Evolutionary conservation across 768 basidiomycete genomes (phyloP), one percentile per base, ranked within the genome.

Genomic region (Calocybe gangraenosa): DNA sequence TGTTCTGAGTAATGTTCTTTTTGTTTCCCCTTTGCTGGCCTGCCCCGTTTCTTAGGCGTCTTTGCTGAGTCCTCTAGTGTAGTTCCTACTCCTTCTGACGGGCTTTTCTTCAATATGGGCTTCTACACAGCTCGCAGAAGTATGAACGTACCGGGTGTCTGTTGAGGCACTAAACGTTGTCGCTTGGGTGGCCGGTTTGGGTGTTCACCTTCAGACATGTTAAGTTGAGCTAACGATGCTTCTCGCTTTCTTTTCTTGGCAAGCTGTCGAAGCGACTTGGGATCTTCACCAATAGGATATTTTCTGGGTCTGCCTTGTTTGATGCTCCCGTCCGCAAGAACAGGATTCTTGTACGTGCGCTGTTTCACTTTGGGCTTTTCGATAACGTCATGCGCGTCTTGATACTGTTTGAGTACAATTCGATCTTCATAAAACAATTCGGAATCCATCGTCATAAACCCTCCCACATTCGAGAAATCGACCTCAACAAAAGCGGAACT

Each of bases 261-360:
- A 3, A 21, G 28, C 36, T 53, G 51, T 22, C 46, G 52, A 32
- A 42, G 42, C 5, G 55, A 48, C 30, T 46, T 51, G 35, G 50
- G 54, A 13, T 53, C 51, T 34, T 50, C 57, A 22, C 53, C 52
- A 31, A 50, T 35, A 18, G 50, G 52, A 34, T 56, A 50, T 52
- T 78, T 86, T 44, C 71, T 67, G 33, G 85, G 76, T 28, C 79
- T 65, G 18, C 80, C 81, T 53, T 74, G 75, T 59, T 84, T 87
- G 40, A 75, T 67, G 25, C 64, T 65, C 15, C 75, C 77, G 56
- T 76, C 72, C 18, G 73, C 61, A 14, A 78, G 58, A 17, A 78
- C 60, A 8, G 76, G 76, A 48, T 78, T 78, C 56, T 70, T 78
- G 21, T 35, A 54, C 18, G 54, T 44, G 35, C 55, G 50, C 52